phyloP scores from a whole-genome alignment of 1,284 basidiomycete species.

The Fomitopsis betulina region DNA sequence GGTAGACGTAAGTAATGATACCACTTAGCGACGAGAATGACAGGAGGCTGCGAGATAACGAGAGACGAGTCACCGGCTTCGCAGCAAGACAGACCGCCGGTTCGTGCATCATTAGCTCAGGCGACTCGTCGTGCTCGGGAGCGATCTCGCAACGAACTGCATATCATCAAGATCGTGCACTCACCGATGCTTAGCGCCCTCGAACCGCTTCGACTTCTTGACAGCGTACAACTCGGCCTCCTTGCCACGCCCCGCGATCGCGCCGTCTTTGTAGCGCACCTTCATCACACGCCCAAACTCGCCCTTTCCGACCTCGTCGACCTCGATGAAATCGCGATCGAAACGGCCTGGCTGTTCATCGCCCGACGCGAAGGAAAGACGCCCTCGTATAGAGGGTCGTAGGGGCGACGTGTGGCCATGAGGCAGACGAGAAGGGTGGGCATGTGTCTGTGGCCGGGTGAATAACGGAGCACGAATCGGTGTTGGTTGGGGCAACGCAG shows the following conservation, averaged over 20 bases:
- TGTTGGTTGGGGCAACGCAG: constrained; percentile 1
- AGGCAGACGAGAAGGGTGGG: constrained; percentile 19
- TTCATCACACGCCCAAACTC: constrained; percentile 96
- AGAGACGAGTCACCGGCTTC: background rate
- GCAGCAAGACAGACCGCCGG: background rate
- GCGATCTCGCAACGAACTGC: background rate
- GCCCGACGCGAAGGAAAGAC: constrained; percentile 18
- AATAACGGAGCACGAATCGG: constrained; percentile 9
- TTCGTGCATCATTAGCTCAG: background rate
- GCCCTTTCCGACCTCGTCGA: constrained; percentile 85
- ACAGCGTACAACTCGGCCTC: constrained; percentile 73
- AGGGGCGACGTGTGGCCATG: constrained; percentile 10
- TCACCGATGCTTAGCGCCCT: constrained; percentile 88
- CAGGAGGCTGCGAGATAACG: background rate
- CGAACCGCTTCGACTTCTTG: constrained; percentile 93
- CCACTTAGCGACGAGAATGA: background rate
- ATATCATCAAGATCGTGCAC: constrained; percentile 24
- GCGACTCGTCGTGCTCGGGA: constrained; percentile 1
- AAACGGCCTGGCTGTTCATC: constrained; percentile 60
- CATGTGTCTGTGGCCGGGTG: constrained; percentile 19
- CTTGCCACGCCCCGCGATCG: constrained; percentile 16
- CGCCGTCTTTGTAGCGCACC: constrained; percentile 65
- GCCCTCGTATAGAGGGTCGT: constrained; percentile 13
- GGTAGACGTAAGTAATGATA: background rate
- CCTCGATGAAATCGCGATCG: constrained; percentile 74